Evolutionary conservation across 176 grass and related monocot species (phyloP), one percentile per base, ranked within the genome.

Genomic region (Leersia perrieri): DNA sequence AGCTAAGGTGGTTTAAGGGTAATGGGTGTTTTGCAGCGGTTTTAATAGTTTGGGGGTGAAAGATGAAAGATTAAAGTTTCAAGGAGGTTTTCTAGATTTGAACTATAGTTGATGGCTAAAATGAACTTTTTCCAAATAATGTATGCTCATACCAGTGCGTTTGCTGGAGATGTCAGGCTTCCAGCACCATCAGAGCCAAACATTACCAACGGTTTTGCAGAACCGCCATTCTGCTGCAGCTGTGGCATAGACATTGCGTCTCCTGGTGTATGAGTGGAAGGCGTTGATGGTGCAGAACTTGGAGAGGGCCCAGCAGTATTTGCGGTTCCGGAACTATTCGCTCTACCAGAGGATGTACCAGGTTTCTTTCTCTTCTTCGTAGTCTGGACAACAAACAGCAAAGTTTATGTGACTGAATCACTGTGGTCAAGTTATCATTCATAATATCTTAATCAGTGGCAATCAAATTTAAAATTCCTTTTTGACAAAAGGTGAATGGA

Each of bases 301-400:
- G 93, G 97, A 92, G 97, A 99, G 5, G 97, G 97, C 1, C 97
- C 97, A 73, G 93, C 85, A 30, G 97, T 99, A 82, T 99, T 99
- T 79, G 87, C 91, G 4, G 97, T 99, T 72, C 97, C 97, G 85
- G 92, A 87, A 85, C 92, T 94, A 73, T 94, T 94, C 34, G 92
- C 92, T 68, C 87, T 91, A 55, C 92, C 92, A 57, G 92, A 94
- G 26, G 92, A 94, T 69, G 92, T 92, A 14, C 79, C 87, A 22
- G 89, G 87, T 61, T 94, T 91, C 87, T 94, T 94, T 82, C 92
- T 83, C 76, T 91, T 94, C 60, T 90, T 94, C 4, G 60, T 67
- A 72, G 82, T 70, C 91, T 94, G 79, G 87, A 79, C 41, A 34
- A 79, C 44, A 88, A 81, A 88, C 22, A 70, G 31, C 9, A 42